Base-by-base conservation (phyloP, 1,284 basidiomycete species). In the Sanghuangporus weigelae region DNA sequence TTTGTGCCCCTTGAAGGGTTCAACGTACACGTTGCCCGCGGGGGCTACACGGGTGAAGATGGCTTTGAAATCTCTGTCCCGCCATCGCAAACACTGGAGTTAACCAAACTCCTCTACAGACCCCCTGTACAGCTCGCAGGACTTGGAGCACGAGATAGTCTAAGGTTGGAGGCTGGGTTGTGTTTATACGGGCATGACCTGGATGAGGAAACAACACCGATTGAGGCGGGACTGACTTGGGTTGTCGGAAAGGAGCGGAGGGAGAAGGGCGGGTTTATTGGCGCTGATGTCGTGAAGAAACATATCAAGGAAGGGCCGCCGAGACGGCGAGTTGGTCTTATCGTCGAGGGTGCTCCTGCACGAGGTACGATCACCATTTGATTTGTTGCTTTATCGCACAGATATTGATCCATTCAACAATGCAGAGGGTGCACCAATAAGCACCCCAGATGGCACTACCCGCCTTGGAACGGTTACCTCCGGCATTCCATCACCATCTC, bases 51-150 rank as follows among this genome's bases (percentile, higher is more conserved):
- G 0, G 96, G 97, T 39, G 97, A 99, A 77, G 96, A 99, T 74
- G 97, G 96, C 0, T 98, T 99, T 69, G 96, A 99, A 90, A 95
- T 98, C 70, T 97, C 95, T 2, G 90, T 98, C 54, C 93, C 94
- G 1, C 92, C 93, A 1, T 79, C 82, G 10, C 80, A 90, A 56
- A 90, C 94, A 0, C 80, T 87, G 7, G 82, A 84, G 6, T 82
- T 96, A 50, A 89, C 95, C 0, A 79, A 85, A 46, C 76, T 90
- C 19, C 81, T 98, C n/a, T 78, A 84, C 39, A 82, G 86, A 67
- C 70, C 82, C 1, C 89, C 90, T 0, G 92, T 97, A 2, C 86
- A 93, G 74, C 82, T 97, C 5, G 90, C 93, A 0, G 96, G 97
- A 16, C 84, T 99, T 3, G 96, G 94, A 21, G 94, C 96, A 10